Percentiles rank a stretch among this genome's conserved stretches.
Conservation (phyloP, 1,139 yeast species). For the Hanseniaspora sp. region DNA sequence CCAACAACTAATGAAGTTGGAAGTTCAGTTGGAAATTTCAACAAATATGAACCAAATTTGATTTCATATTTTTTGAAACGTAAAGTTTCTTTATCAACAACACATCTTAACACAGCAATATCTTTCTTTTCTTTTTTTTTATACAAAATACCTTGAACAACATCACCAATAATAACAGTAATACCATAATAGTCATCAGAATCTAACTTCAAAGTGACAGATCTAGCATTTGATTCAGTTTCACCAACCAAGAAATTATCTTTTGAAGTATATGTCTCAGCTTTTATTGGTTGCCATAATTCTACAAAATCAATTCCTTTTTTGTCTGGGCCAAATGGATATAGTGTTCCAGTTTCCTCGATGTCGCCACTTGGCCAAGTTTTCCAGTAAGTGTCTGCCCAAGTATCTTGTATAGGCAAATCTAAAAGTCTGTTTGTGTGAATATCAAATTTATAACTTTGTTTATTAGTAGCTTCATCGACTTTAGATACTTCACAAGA, state of each 20-base stretch:
- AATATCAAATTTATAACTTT: slow-evolving; percentile 25
- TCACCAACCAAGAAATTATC: slow-evolving; percentile 18
- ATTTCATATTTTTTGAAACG: slow-evolving; percentile 18
- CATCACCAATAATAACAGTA: slow-evolving; percentile 40
- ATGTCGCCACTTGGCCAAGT: slow-evolving; percentile 28
- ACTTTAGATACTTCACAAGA: slow-evolving; percentile 20
- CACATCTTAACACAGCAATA: slow-evolving; percentile 25
- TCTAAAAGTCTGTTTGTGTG: slow-evolving; percentile 26
- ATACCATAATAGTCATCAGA: slow-evolving; percentile 34
- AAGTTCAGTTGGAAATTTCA: slow-evolving; percentile 27
- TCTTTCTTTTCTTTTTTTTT: slow-evolving; percentile 27
- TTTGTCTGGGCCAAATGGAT: slow-evolving; percentile 25
- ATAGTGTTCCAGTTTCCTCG: slow-evolving; percentile 27
- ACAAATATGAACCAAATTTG: slow-evolving; percentile 27
- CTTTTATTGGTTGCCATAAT: slow-evolving; percentile 30
- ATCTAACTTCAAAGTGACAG: slow-evolving; percentile 31
- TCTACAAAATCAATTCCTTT: slow-evolving; percentile 26
- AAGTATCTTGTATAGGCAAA: slow-evolving; percentile 15
- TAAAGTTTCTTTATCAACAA: slow-evolving; percentile 18
- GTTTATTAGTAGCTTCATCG: slow-evolving; percentile 20
- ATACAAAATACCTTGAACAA: slow-evolving; percentile 44
- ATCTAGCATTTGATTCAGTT: slow-evolving; percentile 20
- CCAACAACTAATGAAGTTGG: slow-evolving; percentile 21
- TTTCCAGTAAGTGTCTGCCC: slow-evolving; percentile 26
- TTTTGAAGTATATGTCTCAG: slow-evolving; percentile 20